Base-by-base conservation (phyloP, 768 basidiomycete species). In the Coprinopsis marcescibilis region DNA sequence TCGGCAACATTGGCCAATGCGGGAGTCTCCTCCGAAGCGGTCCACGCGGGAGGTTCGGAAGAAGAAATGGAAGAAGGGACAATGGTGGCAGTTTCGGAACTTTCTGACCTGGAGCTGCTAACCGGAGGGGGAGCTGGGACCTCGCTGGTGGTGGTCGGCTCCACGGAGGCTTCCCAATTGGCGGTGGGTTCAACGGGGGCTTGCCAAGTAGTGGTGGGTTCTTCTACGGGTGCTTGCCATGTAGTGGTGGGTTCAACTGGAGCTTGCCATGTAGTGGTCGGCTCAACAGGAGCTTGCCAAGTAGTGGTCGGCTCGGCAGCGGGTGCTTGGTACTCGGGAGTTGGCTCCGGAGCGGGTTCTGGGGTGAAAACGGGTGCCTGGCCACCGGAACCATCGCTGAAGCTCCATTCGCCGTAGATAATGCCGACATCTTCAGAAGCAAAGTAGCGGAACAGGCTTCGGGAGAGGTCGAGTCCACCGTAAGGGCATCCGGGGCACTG, bases 381-480 rank as follows among this genome's bases (percentile, higher is more conserved):
- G 51, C 60, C 50, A 32, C 52, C 64, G 32, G 60, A 60, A 27
- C 59, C 65, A 41, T 57, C 75, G 46, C 65, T 63, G 66, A 67
- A 82, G 53, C 59, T 69, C 86, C 86, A 89, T 7, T 58, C 53
- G 43, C 80, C 83, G 51, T 75, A 73, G 45, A 89, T 55, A 2
- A 83, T 73, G 33, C 87, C 87, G 1, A 40, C 60, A 30, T 57
- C 57, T 39, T 67, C 54, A 15, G 55, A 10, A 3, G 74, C 77
- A 56, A 90, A 86, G 70, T 66, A 76, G 23, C 63, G 49, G 64
- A 89, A 89, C 34, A 89, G 71, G 42, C 81, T 78, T n/a, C 62
- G 55, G 20, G 80, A 80, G 46, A 89, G 67, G 65, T 89, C 88
- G 23, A 89, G 73, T 34, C 77, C 85, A 24, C 71, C 73, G 25